Evolutionary conservation across 164 flowering plant species (phyloP), one percentile per base, ranked within the genome.

Genomic region (Cinnamomum chago): DNA sequence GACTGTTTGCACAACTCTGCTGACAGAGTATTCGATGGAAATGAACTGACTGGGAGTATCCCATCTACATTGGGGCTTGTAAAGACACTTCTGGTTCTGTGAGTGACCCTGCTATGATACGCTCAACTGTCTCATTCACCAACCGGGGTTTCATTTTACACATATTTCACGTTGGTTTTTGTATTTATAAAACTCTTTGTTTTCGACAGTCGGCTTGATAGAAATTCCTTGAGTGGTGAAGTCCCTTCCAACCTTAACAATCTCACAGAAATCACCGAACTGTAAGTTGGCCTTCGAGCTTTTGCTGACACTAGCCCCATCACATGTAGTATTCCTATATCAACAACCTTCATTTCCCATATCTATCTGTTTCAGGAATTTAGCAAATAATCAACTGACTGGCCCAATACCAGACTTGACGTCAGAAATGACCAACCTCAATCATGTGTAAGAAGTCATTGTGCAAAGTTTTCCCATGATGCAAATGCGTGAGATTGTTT

Each of bases 61-160:
- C 98, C 98, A 30, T 47, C 79, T 40, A 82, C 92, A 47, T 15
- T 92, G 77, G 95, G 90, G 68, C 82, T 79, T 3, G 89, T 95
- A 79, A 73, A 81, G 81, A 86, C 87, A 68, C 90, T 95, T 72
- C 95, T 92, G 89, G 94, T 89, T 87, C 90, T 93, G 99, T 95
- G 86, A 93, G 68, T 66, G n/a, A 14, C 40, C 27, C 27, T 66
- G 25, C 68, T 28, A 66, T 18, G 33, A 27, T 66, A 10, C 27
- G 40, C 33, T 28, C 40, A 4, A 24, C 17, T 66, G 14, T 64
- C 66, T 64, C 15, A 22, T 64, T 64, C 66, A 24, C 15, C 3
- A 22, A 13, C 66, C 66, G 24, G 10, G 12, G 3, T 18, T 64
- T 64, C 27, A 24, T 28, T 11, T 18, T 28, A 10, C 40, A 23